Base-by-base conservation (phyloP, 2,329 filamentous ascomycete genomes). In the Nothopassalora personata region DNA sequence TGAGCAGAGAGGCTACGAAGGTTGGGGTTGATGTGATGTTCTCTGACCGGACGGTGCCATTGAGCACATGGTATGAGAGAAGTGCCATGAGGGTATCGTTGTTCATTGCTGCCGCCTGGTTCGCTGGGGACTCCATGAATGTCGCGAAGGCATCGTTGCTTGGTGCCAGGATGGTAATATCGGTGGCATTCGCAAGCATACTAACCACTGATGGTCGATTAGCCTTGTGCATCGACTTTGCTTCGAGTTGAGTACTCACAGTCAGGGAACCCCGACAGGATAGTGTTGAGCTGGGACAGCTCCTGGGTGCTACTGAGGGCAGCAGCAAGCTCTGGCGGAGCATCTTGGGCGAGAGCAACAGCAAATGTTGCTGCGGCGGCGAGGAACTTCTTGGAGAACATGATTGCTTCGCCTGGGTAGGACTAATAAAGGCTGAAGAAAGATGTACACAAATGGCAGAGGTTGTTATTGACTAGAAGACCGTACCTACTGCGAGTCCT, bases 131-230 rank as follows among this genome's bases (percentile, higher is more conserved):
- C 19, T 53, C 18, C 49, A 64, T 54, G 45, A 80, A 67, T 11
- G 67, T 65, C 23, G 64, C 55, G 47, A 81, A 74, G 0, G 82
- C 83, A 10, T 77, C 67, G 67, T 86, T 83, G 67, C 75, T 80
- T 0, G 83, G 83, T 0, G 83, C 83, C 5, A 86, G 76, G 39
- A 85, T 72, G 6, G 85, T 87, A 58, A 86, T 75, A 67, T 86
- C 83, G 13, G 67, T 19, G 70, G 72, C 19, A 74, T 58, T 73
- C 68, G 33, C 67, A 27, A 65, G 59, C 1, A 53, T 69, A 3
- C 62, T 54, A 27, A 77, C 68, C 5, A 72, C 69, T 49, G 67
- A 61, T 36, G 57, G 8, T 2, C 11, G 23, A 54, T 45, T 31
- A 54, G 33, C 6, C n/a, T 23, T 27, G n/a, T 23, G 13, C 6